These are phyloP conservation scores for Pythium dissotocum DNA, from an alignment of 352 stramenopile species.

Conservation along the genomic window DNA sequence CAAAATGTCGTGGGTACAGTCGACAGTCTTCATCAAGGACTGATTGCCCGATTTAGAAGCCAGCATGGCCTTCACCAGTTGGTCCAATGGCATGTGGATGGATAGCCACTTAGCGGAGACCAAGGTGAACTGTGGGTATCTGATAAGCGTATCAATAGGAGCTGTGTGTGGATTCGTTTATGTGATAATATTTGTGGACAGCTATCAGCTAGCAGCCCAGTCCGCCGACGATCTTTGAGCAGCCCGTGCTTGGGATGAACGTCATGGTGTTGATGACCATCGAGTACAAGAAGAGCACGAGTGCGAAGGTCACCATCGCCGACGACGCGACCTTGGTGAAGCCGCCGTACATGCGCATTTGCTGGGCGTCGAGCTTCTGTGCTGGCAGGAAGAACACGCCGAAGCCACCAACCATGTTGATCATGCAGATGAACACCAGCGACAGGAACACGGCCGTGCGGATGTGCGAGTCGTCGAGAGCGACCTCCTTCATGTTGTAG, in stretches of 20 bases:
- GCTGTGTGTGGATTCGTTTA: neutral
- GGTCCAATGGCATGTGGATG: no score
- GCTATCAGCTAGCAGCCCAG: neutral
- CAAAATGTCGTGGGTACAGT: no score
- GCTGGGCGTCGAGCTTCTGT: slow-evolving; percentile 64
- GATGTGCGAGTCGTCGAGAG: slow-evolving; percentile 19
- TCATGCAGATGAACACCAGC: slow-evolving; percentile 33
- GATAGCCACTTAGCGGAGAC: no score
- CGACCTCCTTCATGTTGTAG: slow-evolving; percentile 18
- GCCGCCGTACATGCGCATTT: slow-evolving; percentile 61
- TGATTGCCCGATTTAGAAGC: no score
- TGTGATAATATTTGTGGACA: neutral
- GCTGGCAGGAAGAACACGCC: slow-evolving; percentile 41
- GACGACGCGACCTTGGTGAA: slow-evolving; percentile 54
- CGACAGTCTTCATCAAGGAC: no score
- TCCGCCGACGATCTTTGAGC: slow-evolving; percentile 16
- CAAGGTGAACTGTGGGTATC: no score
- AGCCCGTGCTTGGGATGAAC: slow-evolving; percentile 19
- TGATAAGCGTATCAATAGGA: neutral
- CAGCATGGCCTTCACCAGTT: no score
- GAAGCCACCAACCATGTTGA: slow-evolving; percentile 34
- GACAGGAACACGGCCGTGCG: slow-evolving; percentile 31
- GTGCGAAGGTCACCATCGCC: slow-evolving; percentile 55
- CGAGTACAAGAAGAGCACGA: slow-evolving; percentile 63
- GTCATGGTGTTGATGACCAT: slow-evolving; percentile 49